Conservation (phyloP, 2,329 filamentous ascomycete genomes). For the Uncinocarpus reesii region DNA sequence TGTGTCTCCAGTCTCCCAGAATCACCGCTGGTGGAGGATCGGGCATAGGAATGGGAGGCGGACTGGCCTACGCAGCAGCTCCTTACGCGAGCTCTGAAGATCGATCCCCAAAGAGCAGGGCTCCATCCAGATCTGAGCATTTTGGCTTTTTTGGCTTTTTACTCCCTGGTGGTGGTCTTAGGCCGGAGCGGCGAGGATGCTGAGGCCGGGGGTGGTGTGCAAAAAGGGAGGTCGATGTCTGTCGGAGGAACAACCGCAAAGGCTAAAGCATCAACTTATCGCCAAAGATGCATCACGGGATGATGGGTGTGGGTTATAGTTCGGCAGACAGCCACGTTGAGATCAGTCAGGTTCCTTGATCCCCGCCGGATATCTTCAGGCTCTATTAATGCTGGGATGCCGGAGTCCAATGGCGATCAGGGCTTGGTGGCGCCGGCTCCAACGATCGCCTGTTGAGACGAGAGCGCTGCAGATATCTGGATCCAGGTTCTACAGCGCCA, state of each 20-base stretch:
- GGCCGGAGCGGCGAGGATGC: neutral
- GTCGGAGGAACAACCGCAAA: conserved; percentile 5
- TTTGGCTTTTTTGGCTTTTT: neutral
- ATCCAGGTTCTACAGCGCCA: neutral
- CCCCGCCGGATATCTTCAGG: conserved; percentile 10
- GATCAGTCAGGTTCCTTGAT: conserved; percentile 9
- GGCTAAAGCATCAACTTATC: neutral
- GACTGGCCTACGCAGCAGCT: neutral
- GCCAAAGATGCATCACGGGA: conserved; percentile 4
- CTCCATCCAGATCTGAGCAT: conserved; percentile 1
- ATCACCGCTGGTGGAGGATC: no score
- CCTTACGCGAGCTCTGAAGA: conserved; percentile 1
- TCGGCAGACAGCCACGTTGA: conserved; percentile 10
- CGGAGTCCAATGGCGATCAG: conserved; percentile 10
- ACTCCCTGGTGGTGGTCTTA: neutral
- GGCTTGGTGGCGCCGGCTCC: conserved; percentile 9
- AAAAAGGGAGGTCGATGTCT: neutral
- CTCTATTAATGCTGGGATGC: conserved; percentile 8
- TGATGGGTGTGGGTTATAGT: neutral
- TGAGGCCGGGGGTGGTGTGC: neutral
- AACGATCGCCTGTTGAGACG: neutral
- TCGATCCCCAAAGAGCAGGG: conserved; percentile 7
- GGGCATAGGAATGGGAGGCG: neutral
- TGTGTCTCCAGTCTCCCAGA: conserved; percentile 2
- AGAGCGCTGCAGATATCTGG: neutral